Evolutionary conservation across 192 early-diverging fungal species (phyloP).

Genomic region (Coemansia sp.): DNA sequence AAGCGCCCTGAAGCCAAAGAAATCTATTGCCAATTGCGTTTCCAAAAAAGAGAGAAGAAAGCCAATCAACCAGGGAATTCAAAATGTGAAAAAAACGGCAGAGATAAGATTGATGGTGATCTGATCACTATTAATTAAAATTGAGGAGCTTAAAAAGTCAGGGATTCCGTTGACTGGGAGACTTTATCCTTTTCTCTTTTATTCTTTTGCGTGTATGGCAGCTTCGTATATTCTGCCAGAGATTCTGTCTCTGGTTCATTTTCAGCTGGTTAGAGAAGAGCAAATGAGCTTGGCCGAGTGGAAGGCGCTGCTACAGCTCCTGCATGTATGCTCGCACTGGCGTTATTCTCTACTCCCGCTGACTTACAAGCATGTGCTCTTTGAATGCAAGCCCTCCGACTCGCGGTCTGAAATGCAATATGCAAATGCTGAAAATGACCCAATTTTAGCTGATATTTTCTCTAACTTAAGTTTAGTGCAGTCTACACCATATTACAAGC

Average conservation of each 20-base stretch:
- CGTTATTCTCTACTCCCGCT: neutral
- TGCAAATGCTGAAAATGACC: neutral
- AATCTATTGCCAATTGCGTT: too few species aligned
- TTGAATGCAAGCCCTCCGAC: neutral
- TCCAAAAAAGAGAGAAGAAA: neutral
- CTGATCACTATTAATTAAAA: neutral
- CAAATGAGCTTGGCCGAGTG: neutral
- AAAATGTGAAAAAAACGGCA: neutral
- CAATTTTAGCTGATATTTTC: neutral
- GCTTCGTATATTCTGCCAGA: constrained; percentile 1
- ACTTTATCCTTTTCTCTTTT: neutral
- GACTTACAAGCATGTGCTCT: neutral
- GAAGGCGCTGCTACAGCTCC: neutral
- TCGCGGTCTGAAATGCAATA: neutral
- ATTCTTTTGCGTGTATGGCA: neutral
- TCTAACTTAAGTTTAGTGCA: neutral
- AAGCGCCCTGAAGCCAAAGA: too few species aligned
- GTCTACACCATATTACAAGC: too few species aligned
- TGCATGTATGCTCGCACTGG: neutral
- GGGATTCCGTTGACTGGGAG: too few species aligned
- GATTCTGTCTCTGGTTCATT: neutral
- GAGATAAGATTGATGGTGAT: constrained; percentile 7
- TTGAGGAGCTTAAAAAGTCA: too few species aligned
- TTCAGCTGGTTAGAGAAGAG: too few species aligned
- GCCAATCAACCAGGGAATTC: neutral